A percentile compares a stretch with the other conserved stretches of the same genome.
Evolutionary conservation across 169 alveolate genomes (phyloP).

Genomic region (Plasmodium cynomolgi): DNA sequence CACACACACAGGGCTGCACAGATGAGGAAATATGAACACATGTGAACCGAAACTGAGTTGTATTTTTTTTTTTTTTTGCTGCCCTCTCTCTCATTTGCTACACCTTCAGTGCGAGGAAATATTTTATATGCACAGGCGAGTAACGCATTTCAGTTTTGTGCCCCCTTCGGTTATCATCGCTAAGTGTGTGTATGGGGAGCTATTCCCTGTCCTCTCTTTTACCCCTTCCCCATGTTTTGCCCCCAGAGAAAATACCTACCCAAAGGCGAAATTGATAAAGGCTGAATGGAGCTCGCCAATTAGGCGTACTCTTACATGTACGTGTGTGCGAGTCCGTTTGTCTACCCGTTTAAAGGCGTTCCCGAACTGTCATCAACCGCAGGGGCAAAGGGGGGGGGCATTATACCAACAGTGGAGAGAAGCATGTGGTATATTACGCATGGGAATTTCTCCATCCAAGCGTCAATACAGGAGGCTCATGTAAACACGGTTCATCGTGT

Average conservation of each 20-base stretch:
- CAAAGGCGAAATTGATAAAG: neutral
- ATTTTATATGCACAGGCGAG: too few species aligned
- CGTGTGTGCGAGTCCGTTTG: neutral
- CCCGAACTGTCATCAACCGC: neutral
- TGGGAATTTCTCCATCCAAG: neutral
- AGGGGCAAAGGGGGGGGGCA: neutral
- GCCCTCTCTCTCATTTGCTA: too few species aligned
- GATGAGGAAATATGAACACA: neutral
- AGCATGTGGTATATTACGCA: neutral
- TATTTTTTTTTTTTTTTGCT: too few species aligned
- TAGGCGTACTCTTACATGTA: neutral
- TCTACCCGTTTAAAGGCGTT: neutral
- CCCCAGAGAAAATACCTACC: neutral
- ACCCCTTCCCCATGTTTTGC: neutral
- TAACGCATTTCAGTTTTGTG: too few species aligned
- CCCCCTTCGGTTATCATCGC: neutral
- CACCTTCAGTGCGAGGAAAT: too few species aligned
- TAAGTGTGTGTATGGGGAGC: neutral
- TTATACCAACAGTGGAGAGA: neutral
- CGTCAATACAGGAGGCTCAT: neutral
- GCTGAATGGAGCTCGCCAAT: neutral
- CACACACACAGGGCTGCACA: neutral
- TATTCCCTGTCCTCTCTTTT: neutral
- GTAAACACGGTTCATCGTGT: neutral
- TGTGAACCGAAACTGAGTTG: neutral